Evolutionary conservation across 345 rosid species (phyloP).

Genomic region (Chamaenerion angustifolium): DNA sequence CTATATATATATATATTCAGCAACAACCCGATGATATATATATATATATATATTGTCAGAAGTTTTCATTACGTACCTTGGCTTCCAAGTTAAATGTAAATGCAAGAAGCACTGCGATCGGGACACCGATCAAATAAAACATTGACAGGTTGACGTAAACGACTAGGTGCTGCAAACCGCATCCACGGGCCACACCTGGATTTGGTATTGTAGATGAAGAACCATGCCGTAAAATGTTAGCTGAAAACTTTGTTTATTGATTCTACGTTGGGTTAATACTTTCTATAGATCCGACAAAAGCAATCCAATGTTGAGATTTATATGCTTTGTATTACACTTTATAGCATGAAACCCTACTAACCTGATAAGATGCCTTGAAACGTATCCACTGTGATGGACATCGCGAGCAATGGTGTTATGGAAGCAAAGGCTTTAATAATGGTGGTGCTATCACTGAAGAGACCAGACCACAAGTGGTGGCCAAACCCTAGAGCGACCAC

Average conservation of each 20-base stretch:
- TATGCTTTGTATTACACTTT: too few species aligned
- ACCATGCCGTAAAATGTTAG: too few species aligned
- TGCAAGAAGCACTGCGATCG: constrained; percentile 30
- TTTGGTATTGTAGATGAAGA: too few species aligned
- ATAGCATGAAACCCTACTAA: too few species aligned
- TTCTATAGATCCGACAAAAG: too few species aligned
- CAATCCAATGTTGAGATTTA: too few species aligned
- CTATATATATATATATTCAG: constrained; percentile 11
- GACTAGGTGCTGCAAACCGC: constrained; percentile 65
- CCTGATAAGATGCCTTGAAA: constrained; percentile 61
- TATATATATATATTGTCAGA: too few species aligned
- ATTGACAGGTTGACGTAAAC: constrained; percentile 37
- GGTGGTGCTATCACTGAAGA: constrained; percentile 30
- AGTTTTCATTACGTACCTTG: too few species aligned
- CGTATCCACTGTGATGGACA: constrained; percentile 42
- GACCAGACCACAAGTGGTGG: constrained; percentile 46
- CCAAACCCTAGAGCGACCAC: constrained; percentile 32
- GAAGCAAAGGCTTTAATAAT: constrained; percentile 34
- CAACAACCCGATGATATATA: neutral
- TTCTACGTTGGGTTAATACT: too few species aligned
- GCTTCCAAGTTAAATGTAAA: constrained; percentile 35
- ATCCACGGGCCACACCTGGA: constrained; percentile 72
- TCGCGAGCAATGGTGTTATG: constrained; percentile 41
- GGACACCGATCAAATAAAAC: constrained; percentile 41
- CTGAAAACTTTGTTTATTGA: too few species aligned